Evolutionary conservation across 108 stramenopile genomes (phyloP), one percentile per base, ranked within the genome.

Genomic region (Pseudonitzschia multiseries): DNA sequence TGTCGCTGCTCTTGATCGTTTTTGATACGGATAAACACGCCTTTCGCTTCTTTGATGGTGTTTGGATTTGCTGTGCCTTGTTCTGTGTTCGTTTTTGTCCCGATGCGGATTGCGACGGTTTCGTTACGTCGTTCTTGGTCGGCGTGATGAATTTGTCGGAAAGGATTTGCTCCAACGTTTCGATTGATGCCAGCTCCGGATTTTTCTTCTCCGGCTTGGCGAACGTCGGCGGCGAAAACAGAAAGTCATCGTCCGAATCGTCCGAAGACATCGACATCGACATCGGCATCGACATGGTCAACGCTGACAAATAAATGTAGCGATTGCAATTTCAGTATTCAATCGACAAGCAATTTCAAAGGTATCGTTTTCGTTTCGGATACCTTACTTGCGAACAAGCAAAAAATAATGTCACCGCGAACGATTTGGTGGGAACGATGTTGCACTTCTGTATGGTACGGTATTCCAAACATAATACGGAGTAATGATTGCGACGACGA

Each of bases 221-320:
- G 31, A 62, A 62, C 14, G n/a, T 28, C 29, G 28, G 61, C 15
- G 29, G 32, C 10, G 14, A 4, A 12, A 40, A 40, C 33, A 33
- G 36, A 41, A 40, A 40, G n/a, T 62, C 61, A 15, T 40, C 33
- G 36, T 62, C 61, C 33, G 61, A 62, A n/a, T 62, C 61, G 0
- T 62, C 61, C 36, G 32, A 40, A 62, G 14, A 14, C 22, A 20
- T 48, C 46, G 42, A 6, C 42, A 57, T 18, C 17, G n/a, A n/a
- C n/a, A n/a, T n/a, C n/a, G n/a, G n/a, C 22, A 20, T 48, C 46
- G 57, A 27, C 57, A 59, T 59, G 57, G n/a, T 59, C 4, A 27
- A 31, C 15, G 57, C 22, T 27, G 46, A 48, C 14, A 2, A 48
- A 10, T 3, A 48, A 42, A 42, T 9, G 46, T 36, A 36, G 4